phyloP scores from a whole-genome alignment of 352 stramenopile species.

The Achlya hypogyna region DNA sequence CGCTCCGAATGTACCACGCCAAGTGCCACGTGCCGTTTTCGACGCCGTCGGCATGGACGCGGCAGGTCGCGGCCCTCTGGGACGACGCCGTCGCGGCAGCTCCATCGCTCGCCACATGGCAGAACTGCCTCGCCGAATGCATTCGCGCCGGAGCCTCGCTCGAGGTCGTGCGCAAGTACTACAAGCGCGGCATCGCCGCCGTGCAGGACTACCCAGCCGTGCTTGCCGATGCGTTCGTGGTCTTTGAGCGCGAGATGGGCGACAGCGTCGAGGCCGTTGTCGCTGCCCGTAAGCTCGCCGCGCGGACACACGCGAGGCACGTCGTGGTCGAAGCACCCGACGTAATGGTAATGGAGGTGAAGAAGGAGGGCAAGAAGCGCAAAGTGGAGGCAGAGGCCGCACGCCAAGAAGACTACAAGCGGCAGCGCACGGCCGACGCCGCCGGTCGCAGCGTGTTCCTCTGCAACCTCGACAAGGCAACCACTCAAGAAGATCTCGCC shows the following conservation, averaged over 20 bases:
- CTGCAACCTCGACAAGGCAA: slow-evolving; percentile 3
- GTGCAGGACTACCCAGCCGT: neutral
- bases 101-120: neutral
- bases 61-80: neutral
- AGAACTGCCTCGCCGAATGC: slow-evolving; percentile 6
- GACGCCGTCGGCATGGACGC: neutral
- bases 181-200: neutral
- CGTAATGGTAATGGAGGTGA: neutral
- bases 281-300: neutral
- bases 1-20: slow-evolving; percentile 4
- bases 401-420: slow-evolving; percentile 11
- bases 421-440: neutral
- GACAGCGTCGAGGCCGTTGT: neutral
- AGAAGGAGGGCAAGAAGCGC: neutral
- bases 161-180: neutral
- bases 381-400: neutral
- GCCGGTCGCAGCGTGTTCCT: slow-evolving; percentile 1
- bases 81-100: neutral
- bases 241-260: slow-evolving; percentile 7
- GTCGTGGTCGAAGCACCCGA: neutral
- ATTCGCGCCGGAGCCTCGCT: neutral
- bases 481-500: neutral
- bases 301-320: neutral
- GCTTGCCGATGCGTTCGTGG: neutral
- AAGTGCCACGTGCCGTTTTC: neutral